phyloP scores from a whole-genome alignment of 192 early-diverging fungal species.

The Bifiguratus adelaidae region DNA sequence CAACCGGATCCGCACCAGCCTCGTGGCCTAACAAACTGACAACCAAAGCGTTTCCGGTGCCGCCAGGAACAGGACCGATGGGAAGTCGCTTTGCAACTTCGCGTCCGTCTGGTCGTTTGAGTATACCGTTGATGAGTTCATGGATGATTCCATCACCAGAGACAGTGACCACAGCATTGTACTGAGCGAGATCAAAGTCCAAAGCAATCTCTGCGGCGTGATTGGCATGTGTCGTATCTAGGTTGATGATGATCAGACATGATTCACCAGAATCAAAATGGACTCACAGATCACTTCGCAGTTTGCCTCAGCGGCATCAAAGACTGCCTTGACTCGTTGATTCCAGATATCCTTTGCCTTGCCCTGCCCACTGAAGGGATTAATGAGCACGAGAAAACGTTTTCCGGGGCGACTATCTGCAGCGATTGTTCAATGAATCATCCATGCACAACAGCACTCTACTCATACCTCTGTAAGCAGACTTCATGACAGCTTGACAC shows the following conservation, averaged over 20 bases:
- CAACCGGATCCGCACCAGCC: conserved; percentile 17
- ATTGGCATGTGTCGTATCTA: conserved; percentile 47
- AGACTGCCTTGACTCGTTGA: conserved; percentile 40
- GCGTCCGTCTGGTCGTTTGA: conserved; percentile 55
- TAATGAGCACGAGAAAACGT: conserved; percentile 47
- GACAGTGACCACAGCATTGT: conserved; percentile 49
- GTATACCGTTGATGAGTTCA: conserved; percentile 72
- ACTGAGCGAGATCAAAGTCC: conserved; percentile 37
- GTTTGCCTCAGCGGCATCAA: conserved; percentile 46
- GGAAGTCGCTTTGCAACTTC: conserved; percentile 38
- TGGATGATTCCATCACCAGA: conserved; percentile 78
- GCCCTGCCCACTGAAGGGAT: conserved; percentile 67
- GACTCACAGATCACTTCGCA: conserved; percentile 36
- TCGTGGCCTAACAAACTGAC: conserved; percentile 35
- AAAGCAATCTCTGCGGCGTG: conserved; percentile 56
- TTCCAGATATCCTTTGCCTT: conserved; percentile 46
- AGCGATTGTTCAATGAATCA: no score
- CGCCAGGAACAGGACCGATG: conserved; percentile 51
- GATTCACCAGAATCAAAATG: conserved; percentile 1
- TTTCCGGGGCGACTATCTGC: no score
- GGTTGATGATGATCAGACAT: conserved; percentile 1
- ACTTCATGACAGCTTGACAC: no score
- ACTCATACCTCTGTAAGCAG: no score
- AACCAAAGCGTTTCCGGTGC: conserved; percentile 40
- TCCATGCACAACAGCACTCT: no score